phyloP scores from a whole-genome alignment of 495 filamentous ascomycete species.

The Sabuloglossum arenarium region DNA sequence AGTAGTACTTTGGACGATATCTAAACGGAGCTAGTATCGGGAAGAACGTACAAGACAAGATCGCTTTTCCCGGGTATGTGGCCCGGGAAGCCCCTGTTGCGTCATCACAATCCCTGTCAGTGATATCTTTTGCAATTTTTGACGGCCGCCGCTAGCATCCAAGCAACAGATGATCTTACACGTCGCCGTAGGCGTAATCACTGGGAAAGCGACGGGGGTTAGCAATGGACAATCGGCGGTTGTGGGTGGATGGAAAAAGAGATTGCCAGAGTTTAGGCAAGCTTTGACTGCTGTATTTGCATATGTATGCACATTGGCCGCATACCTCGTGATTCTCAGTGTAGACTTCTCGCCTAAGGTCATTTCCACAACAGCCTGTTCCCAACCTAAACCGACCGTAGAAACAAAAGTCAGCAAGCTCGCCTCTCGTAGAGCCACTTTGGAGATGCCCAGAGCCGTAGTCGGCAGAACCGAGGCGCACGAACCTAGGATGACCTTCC shows the following conservation, averaged over 20 bases:
- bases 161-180: conserved; percentile 25
- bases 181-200: conserved; percentile 58
- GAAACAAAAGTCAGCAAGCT: not conserved
- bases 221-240: conserved; percentile 11
- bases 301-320: conserved; percentile 1
- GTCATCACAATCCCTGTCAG: conserved; percentile 11
- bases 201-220: conserved; percentile 20
- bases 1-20: not conserved
- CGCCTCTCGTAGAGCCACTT: not conserved
- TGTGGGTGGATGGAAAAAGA: not conserved
- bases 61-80: conserved; percentile 20
- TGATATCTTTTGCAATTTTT: not conserved
- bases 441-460: not conserved
- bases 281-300: too few relatives aligned
- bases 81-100: conserved; percentile 21
- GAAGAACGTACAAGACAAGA: conserved; percentile 20
- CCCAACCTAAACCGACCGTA: conserved; percentile 41
- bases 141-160: not conserved
- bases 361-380: conserved; percentile 66
- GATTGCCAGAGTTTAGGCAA: too few relatives aligned
- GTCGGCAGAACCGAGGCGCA: not conserved
- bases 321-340: conserved; percentile 56
- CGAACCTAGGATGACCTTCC: conserved; percentile 60
- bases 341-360: conserved; percentile 61
- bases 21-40: not conserved